A percentile compares a stretch with the other conserved stretches of the same genome.
These are phyloP conservation scores for Diplodia sapinea DNA, from an alignment of 2,329 filamentous ascomycete genomes.

Conservation along the genomic window DNA sequence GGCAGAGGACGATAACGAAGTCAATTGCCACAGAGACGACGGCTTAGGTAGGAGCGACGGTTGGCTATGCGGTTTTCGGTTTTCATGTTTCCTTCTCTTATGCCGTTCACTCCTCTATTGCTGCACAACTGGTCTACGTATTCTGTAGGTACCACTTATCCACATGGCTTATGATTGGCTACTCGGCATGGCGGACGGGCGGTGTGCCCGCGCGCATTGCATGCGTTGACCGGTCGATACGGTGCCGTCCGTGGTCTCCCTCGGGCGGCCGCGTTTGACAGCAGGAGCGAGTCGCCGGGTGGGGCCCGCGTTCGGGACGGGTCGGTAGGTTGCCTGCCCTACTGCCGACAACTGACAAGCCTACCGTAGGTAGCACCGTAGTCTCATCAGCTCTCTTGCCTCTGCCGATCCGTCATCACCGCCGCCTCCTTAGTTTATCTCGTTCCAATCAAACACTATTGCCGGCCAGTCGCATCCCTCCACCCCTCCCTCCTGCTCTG, in stretches of 20 bases:
- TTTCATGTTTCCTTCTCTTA: not conserved
- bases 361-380: not conserved
- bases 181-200: not conserved
- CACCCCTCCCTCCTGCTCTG: not conserved
- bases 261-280: constrained; percentile 9
- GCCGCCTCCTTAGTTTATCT: not conserved
- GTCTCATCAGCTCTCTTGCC: not conserved
- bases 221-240: not conserved
- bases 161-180: not conserved
- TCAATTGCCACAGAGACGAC: not conserved
- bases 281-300: not conserved
- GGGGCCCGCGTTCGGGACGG: not conserved
- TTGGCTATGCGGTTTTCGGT: not conserved
- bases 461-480: not conserved
- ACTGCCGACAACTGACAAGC: not conserved
- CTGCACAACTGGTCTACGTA: not conserved
- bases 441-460: not conserved
- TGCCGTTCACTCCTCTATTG: not conserved
- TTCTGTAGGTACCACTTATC: constrained; percentile 1
- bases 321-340: constrained; percentile 4
- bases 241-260: not conserved
- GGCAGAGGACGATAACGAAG: not conserved
- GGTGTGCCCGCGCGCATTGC: not conserved
- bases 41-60: not conserved
- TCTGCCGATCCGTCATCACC: not conserved